Base-by-base conservation (phyloP, 2,329 filamentous ascomycete genomes). In the Fusarium bactridioides region DNA sequence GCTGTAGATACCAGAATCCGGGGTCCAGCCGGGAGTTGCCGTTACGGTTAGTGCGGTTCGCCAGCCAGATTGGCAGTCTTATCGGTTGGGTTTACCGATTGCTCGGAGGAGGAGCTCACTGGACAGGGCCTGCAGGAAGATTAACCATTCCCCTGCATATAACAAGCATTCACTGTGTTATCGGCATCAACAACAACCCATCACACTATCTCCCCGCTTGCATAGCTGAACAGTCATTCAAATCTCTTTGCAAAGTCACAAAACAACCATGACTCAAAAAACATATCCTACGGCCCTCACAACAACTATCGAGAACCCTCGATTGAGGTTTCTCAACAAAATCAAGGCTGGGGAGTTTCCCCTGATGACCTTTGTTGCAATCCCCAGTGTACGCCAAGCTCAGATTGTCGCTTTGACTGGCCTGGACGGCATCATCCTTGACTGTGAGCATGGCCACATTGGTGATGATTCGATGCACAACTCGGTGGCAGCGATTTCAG, bases 381-480 rank as follows among this genome's bases (percentile, higher is more conserved):
- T 87, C 15, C 83, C 84, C 5, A 85, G 84, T 1, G 79, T 86
- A 2, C 83, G 86, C 44, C 77, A 80, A 65, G 85, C 86, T 38
- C 86, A 87, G 64, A 83, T 87, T 19, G 82, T 87, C 15, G 82
- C 85, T 13, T 76, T 83, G 48, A 86, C 85, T 4, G 85, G 84
- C 12, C 75, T 87, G 15, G 85, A 87, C 61, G 84, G 83, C 58
- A 82, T 87, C 50, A 84, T 86, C 54, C 80, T 86, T 55, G 85
- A 85, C 66, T 83, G 83, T 56, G 82, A 67, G 8, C 64, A 67
- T 21, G 64, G 64, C 13, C 64, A 67, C 40, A 67, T 67, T 25
- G 61, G 61, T 7, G 64, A 67, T 50, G 61, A 67, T 47, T 59
- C 61, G 0, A 67, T 67, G 64, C 61, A 67, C 61, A 65, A 65